Base-by-base conservation (phyloP, 108 stramenopile genomes). In the Skeletonema grethae region DNA sequence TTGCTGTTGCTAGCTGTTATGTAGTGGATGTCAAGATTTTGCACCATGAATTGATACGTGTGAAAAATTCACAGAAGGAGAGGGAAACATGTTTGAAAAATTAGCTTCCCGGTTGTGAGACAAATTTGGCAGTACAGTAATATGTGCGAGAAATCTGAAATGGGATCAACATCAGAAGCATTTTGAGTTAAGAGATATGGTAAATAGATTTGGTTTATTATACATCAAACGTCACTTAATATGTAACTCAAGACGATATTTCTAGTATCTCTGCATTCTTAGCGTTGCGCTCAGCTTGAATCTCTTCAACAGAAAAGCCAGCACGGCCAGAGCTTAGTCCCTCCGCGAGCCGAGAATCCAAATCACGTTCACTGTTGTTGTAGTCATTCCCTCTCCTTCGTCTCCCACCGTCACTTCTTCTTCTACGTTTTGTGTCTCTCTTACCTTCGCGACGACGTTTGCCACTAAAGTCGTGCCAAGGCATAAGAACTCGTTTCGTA, bases 231-330 rank as follows among this genome's bases (percentile, higher is more conserved):
- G 3, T 15, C 15, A 43, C 15, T 15, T n/a, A 15, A 43, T n/a
- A n/a, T 4, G 15, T 43, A 43, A 43, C 13, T 43, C 15, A 43
- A n/a, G 41, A 11, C 15, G 41, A 43, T 43, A 43, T 43, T 8
- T 28, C 15, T 15, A 71, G 45, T 15, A 67, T 62, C 57, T 67
- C 61, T 12, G 65, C 77, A 66, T 67, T 65, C 45, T 89, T 89
- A 6, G 70, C 72, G 29, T 74, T 84, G 15, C 90, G 79, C 65
- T 88, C 84, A 46, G 82, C 72, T 65, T 88, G 79, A n/a, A 90
- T 25, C 50, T 88, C 87, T 75, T 90, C 87, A 20, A 90, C 70
- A 10, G 87, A 85, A 75, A 86, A 90, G 7, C 90, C 90, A 20
- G 60, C 61, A 18, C 87, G 67, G 55, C 72, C 69, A 11, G 84